A percentile compares a stretch with the other conserved stretches of the same genome.
These are phyloP conservation scores for Anacardium occidentale DNA, from an alignment of 345 rosid species.

Conservation along the genomic window DNA sequence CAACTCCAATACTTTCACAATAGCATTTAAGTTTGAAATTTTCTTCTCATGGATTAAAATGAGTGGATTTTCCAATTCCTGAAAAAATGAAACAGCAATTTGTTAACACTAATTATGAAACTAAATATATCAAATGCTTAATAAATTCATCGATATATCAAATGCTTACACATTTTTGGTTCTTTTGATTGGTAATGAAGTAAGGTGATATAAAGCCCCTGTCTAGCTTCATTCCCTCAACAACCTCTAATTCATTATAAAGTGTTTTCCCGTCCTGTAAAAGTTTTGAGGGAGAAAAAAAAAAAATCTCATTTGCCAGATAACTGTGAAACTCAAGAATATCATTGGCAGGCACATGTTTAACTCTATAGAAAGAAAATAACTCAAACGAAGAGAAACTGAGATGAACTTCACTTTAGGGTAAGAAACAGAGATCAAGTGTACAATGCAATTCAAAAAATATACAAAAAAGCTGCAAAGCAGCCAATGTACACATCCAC, in stretches of 20 bases:
- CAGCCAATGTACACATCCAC: neutral
- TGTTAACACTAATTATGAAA: neutral
- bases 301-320: neutral
- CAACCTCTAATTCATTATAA: conserved; percentile 47
- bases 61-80: conserved; percentile 51
- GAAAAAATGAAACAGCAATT: neutral
- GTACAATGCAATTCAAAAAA: neutral
- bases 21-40: conserved; percentile 38
- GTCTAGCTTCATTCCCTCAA: conserved; percentile 53
- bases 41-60: conserved; percentile 48
- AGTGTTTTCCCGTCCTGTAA: conserved; percentile 51
- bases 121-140: conserved; percentile 5
- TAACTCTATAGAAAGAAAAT: neutral
- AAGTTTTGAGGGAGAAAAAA: neutral
- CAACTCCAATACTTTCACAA: conserved; percentile 45
- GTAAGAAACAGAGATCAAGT: neutral
- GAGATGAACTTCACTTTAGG: neutral
- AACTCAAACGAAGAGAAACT: neutral
- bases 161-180: conserved; percentile 45
- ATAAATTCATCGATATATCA: neutral
- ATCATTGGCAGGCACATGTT: neutral
- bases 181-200: conserved; percentile 44
- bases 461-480: neutral
- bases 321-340: neutral
- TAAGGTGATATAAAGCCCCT: conserved; percentile 53